Base-by-base conservation (phyloP, 2,329 filamentous ascomycete species). In the Colletotrichum karsti region DNA sequence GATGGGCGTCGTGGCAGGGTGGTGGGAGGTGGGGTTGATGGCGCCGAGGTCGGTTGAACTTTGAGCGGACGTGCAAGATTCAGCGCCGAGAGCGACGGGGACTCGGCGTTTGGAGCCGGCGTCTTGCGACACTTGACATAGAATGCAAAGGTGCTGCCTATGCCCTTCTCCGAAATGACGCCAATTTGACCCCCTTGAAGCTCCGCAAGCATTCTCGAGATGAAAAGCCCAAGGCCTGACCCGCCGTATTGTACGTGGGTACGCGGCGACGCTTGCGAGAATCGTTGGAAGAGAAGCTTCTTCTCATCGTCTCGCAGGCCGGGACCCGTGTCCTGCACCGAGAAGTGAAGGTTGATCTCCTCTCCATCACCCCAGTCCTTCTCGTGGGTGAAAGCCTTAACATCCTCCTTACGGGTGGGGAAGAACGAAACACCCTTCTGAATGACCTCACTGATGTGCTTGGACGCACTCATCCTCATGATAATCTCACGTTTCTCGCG, bases 131-230 rank as follows among this genome's bases (percentile, higher is more conserved):
- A 88, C 70, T 90, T 91, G 76, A 94, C 86, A 75, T 93, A 94
- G 76, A 95, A 94, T 28, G 89, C 91, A 77, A 94, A 94, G 0
- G 88, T 93, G 77, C 90, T 93, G 41, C 92, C 92, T 39, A 88
- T 83, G 12, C 90, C 92, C 64, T 89, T 86, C 69, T 87, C 82
- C 0, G 91, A 93, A 2, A 86, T 84, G 3, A 94, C 91, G 7
- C 92, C 92, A 62, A 94, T 93, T 75, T 93, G 91, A 3, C 92
- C 92, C 13, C 92, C 92, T 78, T 94, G 92, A 55, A 94, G 81
- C 75, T 94, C 92, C 2, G 91, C 92, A 54, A 95, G 80, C 72
- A 92, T 92, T 39, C 92, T 86, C 5, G 90, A 93, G 75, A 95
- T 94, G 80, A 94, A 94, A 1, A 95, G 81, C 0, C 91, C 91